These are phyloP conservation scores for Trichosporon sp. DNA, from an alignment of 1,284 basidiomycete species.

Conservation along the genomic window DNA sequence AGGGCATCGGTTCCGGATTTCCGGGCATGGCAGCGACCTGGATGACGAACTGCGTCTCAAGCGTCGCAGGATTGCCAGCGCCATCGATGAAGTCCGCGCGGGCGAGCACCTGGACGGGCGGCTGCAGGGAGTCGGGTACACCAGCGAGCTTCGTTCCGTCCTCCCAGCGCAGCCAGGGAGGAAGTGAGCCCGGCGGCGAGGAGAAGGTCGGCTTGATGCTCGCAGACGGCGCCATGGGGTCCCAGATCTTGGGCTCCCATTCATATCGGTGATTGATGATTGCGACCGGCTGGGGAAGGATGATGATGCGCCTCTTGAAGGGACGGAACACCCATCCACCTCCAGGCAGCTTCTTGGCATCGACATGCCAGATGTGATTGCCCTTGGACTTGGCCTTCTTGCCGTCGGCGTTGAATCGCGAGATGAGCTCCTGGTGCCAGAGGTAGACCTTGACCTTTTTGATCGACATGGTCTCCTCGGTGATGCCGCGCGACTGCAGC, in stretches of 20 bases:
- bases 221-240: conserved; percentile 80
- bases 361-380: conserved; percentile 99
- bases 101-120: conserved; percentile 26
- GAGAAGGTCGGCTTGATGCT: conserved; percentile 70
- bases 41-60: conserved; percentile 32
- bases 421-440: conserved; percentile 86
- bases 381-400: conserved; percentile 99
- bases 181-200: conserved; percentile 64
- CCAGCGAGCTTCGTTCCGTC: conserved; percentile 54
- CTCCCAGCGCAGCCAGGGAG: conserved; percentile 83
- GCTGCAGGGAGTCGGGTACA: conserved; percentile 26
- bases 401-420: conserved; percentile 97
- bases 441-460: conserved; percentile 89
- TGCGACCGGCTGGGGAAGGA: conserved; percentile 70
- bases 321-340: conserved; percentile 86
- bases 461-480: conserved; percentile 53
- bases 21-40: conserved; percentile 24
- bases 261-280: conserved; percentile 71
- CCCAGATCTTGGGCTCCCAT: conserved; percentile 94
- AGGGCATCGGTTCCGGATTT: not conserved
- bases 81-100: conserved; percentile 38
- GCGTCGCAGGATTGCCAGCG: conserved; percentile 21
- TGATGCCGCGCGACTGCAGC: conserved; percentile 47
- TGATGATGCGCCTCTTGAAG: conserved; percentile 80
- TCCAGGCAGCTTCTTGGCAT: conserved; percentile 75